Evolutionary conservation across 208 protist genomes (phyloP).

Genomic region (Trypanosoma rangeli): DNA sequence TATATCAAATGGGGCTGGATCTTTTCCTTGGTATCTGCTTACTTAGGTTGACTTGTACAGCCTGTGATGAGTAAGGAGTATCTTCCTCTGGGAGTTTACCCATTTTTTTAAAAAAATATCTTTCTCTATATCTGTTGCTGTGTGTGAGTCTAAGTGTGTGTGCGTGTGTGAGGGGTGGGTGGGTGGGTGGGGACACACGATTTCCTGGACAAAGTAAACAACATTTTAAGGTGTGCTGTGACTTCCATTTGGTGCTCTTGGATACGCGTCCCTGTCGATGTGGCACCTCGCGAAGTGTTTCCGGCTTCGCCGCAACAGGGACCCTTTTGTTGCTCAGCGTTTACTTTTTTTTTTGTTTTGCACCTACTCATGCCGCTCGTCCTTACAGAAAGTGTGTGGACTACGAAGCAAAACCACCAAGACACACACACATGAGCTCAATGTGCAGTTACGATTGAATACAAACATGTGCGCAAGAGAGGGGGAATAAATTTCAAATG

Average conservation of each 20-base stretch:
- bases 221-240: not conserved
- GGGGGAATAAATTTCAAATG: not conserved
- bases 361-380: not conserved
- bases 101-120: too few species aligned
- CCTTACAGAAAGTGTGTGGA: not conserved
- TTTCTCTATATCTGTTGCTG: not conserved
- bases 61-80: conserved; percentile 4
- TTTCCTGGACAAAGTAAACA: not conserved
- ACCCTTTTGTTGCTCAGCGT: not conserved
- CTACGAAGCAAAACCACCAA: not conserved
- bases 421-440: not conserved
- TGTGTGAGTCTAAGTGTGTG: not conserved
- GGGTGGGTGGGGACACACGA: not conserved
- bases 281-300: too few species aligned
- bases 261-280: not conserved
- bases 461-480: not conserved
- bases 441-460: not conserved
- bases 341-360: not conserved
- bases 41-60: not conserved
- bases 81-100: conserved; percentile 1
- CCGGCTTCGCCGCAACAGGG: not conserved
- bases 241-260: not conserved
- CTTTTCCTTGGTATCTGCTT: not conserved
- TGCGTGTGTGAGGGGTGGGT: not conserved
- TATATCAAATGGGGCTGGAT: not conserved